Base-by-base conservation (phyloP, 2,329 filamentous ascomycete species). In the Scortechinia acanthostroma region DNA sequence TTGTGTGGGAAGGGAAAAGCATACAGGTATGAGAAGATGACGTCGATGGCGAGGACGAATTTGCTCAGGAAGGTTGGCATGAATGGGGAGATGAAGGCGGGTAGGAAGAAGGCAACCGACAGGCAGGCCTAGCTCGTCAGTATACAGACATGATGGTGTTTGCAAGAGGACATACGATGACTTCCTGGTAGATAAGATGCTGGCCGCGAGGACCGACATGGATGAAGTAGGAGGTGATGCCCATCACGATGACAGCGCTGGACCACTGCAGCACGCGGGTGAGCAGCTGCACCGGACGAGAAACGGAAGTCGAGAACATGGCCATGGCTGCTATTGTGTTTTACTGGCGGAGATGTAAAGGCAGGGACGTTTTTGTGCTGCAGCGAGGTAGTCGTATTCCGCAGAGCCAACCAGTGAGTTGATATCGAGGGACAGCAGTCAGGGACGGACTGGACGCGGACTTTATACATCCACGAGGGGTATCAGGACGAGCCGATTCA, bases 11-110 rank as follows among this genome's bases (percentile, higher is more conserved):
- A 16, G 40, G 3, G n/a, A n/a, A 16, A 42, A 3, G 50, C 58
- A 19, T 57, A 68, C 61, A 71, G 61, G 47, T 70, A 70, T 4
- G 64, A 68, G 56, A 70, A 70, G 48, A 69, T 49, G 6, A 69
- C 53, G 51, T 70, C 67, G 43, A 69, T 62, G 1, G 50, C 48
- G 19, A 66, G 57, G 2, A 65, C 59, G 42, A 63, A 57, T 46
- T 58, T 62, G 55, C 58, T 58, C 10, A 65, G 55, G 19, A 59
- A 49, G 2, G 46, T 53, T 6, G 58, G 58, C 47, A 65, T 47
- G 55, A 70, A 66, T 0, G 60, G 66, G 20, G 57, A 69, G 43
- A 63, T 47, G 48, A 71, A 61, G 17, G 58, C 63, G 3, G 65
- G 65, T 4, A 66, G 48, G 56, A 70, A 64, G 54, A 69, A 68